phyloP scores from a whole-genome alignment of 2,329 filamentous ascomycete genomes.

The Fonsecaea pugnacius region DNA sequence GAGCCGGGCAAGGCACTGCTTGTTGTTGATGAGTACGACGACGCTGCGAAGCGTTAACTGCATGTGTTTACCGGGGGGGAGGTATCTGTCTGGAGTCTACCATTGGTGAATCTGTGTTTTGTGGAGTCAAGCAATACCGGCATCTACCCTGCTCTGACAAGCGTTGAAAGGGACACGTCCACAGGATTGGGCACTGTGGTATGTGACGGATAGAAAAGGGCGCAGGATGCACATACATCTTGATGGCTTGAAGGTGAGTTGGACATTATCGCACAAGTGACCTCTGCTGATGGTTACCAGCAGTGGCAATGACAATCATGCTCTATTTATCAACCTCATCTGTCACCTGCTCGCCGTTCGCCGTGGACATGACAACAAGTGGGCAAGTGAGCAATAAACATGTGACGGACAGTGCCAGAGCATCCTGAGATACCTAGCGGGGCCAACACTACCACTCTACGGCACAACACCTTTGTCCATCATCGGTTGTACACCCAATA shows the following conservation, averaged over 20 bases:
- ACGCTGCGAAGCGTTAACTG: not conserved
- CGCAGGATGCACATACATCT: not conserved
- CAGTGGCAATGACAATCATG: not conserved
- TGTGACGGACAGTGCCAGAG: not conserved
- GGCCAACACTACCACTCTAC: not conserved
- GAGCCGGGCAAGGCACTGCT: not conserved
- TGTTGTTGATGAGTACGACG: slow-evolving; percentile 9
- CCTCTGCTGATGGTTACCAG: not conserved
- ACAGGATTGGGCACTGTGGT: not conserved
- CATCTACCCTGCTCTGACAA: too few relatives aligned
- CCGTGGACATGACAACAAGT: too few relatives aligned
- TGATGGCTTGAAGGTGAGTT: not conserved
- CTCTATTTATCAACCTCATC: not conserved
- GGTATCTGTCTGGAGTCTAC: not conserved
- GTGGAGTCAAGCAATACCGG: not conserved
- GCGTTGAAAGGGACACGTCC: too few relatives aligned
- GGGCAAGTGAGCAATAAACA: not conserved
- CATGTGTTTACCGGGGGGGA: not conserved
- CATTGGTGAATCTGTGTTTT: not conserved
- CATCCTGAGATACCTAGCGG: not conserved
- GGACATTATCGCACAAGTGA: not conserved
- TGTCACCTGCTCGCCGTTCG: too few relatives aligned
- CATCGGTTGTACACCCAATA: not conserved
- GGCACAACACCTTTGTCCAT: too few relatives aligned
- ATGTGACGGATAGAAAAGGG: not conserved